phyloP scores from a whole-genome alignment of 2,329 filamentous ascomycete genomes.

The Hypoxylon sp. region DNA sequence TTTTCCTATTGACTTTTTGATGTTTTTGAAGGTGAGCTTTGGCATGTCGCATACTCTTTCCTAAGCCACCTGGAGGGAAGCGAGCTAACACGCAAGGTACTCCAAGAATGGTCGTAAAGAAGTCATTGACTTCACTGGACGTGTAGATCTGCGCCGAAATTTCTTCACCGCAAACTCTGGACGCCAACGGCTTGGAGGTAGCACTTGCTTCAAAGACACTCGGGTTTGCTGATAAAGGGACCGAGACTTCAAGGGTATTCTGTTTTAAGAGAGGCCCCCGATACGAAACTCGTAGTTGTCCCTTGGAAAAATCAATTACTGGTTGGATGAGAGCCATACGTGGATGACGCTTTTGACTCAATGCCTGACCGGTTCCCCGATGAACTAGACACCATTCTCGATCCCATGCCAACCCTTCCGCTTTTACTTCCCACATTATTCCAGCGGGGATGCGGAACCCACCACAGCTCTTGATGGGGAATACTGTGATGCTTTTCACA shows the following conservation, averaged over 20 bases:
- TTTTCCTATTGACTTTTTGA: slow-evolving; percentile 56
- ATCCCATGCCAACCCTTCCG: slow-evolving; percentile 92
- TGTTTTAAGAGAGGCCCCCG: slow-evolving; percentile 53
- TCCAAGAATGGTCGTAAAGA: slow-evolving; percentile 82
- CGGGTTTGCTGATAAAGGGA: slow-evolving; percentile 79
- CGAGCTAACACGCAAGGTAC: slow-evolving; percentile 87
- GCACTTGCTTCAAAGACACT: slow-evolving; percentile 63
- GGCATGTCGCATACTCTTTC: slow-evolving; percentile 74
- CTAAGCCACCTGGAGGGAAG: slow-evolving; percentile 78
- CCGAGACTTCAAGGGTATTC: slow-evolving; percentile 58
- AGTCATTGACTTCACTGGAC: slow-evolving; percentile 74
- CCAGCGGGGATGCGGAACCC: slow-evolving; percentile 78
- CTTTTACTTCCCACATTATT: slow-evolving; percentile 79
- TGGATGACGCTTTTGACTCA: slow-evolving; percentile 91
- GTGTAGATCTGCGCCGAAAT: slow-evolving; percentile 80
- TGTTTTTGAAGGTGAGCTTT: slow-evolving; percentile 78
- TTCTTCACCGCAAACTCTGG: slow-evolving; percentile 86
- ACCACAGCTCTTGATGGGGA: slow-evolving; percentile 95
- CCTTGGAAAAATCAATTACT: slow-evolving; percentile 76
- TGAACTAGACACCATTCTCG: slow-evolving; percentile 97
- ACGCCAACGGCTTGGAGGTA: slow-evolving; percentile 62
- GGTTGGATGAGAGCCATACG: slow-evolving; percentile 89
- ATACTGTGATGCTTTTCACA: slow-evolving; percentile 80
- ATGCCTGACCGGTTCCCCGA: slow-evolving; percentile 82
- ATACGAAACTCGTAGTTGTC: slow-evolving; percentile 74